phyloP scores from a whole-genome alignment of 2,329 filamentous ascomycete species.

The Drechmeria coniospora region DNA sequence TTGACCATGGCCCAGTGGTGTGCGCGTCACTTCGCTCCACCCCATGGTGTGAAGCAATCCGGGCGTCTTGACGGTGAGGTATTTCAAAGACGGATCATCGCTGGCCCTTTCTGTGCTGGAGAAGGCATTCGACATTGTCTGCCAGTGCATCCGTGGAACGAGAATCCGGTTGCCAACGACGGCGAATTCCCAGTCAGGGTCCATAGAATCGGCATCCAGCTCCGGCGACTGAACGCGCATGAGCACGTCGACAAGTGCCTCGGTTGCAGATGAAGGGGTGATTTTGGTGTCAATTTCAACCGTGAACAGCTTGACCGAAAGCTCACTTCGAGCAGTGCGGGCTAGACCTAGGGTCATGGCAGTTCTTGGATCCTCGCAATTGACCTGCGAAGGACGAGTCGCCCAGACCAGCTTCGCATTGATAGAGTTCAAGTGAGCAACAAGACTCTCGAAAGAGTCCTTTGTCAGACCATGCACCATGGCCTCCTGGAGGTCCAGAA shows the following conservation, averaged over 20 bases:
- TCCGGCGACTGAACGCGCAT: neutral
- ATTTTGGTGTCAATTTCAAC: slow-evolving; percentile 3
- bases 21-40: neutral
- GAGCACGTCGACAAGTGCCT: neutral
- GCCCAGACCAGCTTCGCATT: slow-evolving; percentile 1
- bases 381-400: slow-evolving; percentile 1
- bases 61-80: neutral
- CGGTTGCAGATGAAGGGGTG: neutral
- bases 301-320: slow-evolving; percentile 3
- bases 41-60: slow-evolving; percentile 3
- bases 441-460: neutral
- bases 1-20: neutral
- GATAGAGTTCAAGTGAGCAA: neutral
- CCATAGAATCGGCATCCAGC: slow-evolving; percentile 1
- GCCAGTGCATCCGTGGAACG: slow-evolving; percentile 4
- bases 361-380: slow-evolving; percentile 1
- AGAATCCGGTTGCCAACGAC: slow-evolving; percentile 1
- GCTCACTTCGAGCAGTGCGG: slow-evolving; percentile 2
- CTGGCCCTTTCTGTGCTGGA: neutral
- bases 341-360: slow-evolving; percentile 4
- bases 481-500: slow-evolving; percentile 2
- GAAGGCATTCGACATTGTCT: slow-evolving; percentile 3
- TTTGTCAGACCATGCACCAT: slow-evolving; percentile 1
- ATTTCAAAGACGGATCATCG: neutral
- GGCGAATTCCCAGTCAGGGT: slow-evolving; percentile 4